Base-by-base conservation (phyloP, 352 stramenopile species). In the Thraustotheca clavata region DNA sequence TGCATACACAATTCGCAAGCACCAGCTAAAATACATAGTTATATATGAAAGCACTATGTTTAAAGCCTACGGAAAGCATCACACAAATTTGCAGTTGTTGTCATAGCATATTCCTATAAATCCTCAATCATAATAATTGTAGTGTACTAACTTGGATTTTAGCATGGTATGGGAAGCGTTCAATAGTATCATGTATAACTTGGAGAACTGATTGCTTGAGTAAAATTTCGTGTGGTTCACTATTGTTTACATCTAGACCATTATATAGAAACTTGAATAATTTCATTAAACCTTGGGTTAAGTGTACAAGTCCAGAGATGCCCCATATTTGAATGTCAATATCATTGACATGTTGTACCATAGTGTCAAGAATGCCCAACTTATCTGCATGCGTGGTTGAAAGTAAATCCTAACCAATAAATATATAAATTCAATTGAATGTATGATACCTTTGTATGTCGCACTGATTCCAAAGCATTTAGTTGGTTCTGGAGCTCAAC, bases 1-100 rank as follows among this genome's bases (percentile, higher is more conserved):
- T 65, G 38, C 57, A 65, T 65, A 46, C 57, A 65, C n/a, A 40
- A 26, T 3, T 65, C 38, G 20, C 46, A 54, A 0, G 57, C 57
- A 7, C 20, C 20, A 18, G 57, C 57, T 65, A 61, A n/a, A n/a
- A 26, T 7, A 9, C 18, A 3, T 1, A 4, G 4, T 26, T 18
- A 48, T n/a, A 59, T 20, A 39, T 9, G 27, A 2, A 41, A 20
- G 16, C 16, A 41, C 27, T 12, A 59, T 38, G 11, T 18, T 2
- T 40, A 7, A n/a, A 33, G 49, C 27, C 8, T 62, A 62, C 54
- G 54, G 16, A 47, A 40, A 12, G 34, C 33, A 11, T 47, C 26
- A 27, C 57, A 65, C 20, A 65, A 36, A 7, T 39, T n/a, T 22
- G 29, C 35, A n/a, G 46, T 43, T 8, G 57, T 22, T 14, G 52